Conservation (phyloP, 768 basidiomycete species). For the Mycena galericulata region DNA sequence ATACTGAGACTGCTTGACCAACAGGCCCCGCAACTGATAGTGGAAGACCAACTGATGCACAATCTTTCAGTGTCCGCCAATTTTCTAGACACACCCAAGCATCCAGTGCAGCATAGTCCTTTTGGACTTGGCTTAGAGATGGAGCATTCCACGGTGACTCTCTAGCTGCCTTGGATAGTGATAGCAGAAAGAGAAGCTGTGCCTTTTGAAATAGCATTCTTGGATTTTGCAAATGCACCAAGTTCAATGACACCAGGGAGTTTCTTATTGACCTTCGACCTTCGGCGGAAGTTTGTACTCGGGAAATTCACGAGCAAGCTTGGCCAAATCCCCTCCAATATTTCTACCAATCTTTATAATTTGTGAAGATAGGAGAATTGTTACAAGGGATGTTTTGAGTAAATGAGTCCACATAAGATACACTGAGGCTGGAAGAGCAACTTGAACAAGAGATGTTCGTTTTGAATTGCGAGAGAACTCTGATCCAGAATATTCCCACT, state of each 20-base stretch:
- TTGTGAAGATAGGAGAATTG: background rate
- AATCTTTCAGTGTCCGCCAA: conserved; percentile 24
- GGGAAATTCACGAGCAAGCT: conserved; percentile 33
- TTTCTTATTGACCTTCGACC: background rate
- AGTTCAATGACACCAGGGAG: conserved; percentile 21
- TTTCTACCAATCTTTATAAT: conserved; percentile 34
- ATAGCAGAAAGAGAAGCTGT: conserved; percentile 33
- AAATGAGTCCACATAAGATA: too few species aligned
- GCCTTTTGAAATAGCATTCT: conserved; percentile 27
- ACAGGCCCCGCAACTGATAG: conserved; percentile 25
- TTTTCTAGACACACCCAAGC: conserved; percentile 14
- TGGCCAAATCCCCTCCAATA: conserved; percentile 30
- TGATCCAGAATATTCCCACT: too few species aligned
- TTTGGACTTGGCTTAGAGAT: conserved; percentile 11
- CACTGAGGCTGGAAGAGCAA: too few species aligned
- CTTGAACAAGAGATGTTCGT: too few species aligned
- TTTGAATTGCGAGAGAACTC: too few species aligned
- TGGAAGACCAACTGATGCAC: conserved; percentile 20
- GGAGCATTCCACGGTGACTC: conserved; percentile 1
- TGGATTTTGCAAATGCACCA: conserved; percentile 27
- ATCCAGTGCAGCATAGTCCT: conserved; percentile 33
- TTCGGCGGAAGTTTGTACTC: conserved; percentile 12
- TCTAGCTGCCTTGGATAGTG: conserved; percentile 8
- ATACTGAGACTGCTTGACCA: conserved; percentile 32
- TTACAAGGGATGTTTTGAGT: background rate